Percentiles rank a stretch among this genome's conserved stretches.
Evolutionary conservation across 2,329 filamentous ascomycete species (phyloP).

Genomic region (Diaporthe ilicicola): DNA sequence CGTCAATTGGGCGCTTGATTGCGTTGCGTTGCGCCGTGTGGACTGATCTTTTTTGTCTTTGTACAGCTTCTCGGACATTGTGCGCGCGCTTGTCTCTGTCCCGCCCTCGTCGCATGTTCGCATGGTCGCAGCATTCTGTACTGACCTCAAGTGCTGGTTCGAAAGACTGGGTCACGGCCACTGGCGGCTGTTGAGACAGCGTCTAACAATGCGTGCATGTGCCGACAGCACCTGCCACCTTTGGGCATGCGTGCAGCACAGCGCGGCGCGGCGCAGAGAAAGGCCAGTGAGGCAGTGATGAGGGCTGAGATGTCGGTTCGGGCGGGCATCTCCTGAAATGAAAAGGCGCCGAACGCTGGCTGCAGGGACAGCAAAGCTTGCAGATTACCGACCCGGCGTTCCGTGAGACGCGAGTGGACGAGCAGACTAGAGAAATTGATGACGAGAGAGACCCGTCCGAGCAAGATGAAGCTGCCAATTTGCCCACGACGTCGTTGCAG

Average conservation of each 20-base stretch:
- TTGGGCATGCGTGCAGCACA: neutral
- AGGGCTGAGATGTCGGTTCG: neutral
- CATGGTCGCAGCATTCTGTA: conserved; percentile 23
- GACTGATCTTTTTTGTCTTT: neutral
- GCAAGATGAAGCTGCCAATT: conserved; percentile 3
- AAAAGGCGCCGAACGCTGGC: neutral
- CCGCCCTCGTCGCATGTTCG: too few species aligned
- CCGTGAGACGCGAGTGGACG: neutral
- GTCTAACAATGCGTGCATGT: conserved; percentile 18
- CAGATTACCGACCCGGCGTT: conserved; percentile 5
- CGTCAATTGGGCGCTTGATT: conserved; percentile 20
- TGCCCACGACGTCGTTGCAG: conserved; percentile 9
- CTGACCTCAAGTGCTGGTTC: neutral
- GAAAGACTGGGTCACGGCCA: conserved; percentile 7
- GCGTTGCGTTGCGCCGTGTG: conserved; percentile 5
- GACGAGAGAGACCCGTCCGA: neutral
- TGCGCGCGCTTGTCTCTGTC: neutral
- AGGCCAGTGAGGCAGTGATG: neutral
- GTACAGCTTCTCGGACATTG: neutral
- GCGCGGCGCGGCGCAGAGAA: neutral
- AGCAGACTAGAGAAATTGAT: neutral
- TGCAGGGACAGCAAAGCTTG: conserved; percentile 31
- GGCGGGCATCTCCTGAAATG: conserved; percentile 9
- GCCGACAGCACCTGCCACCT: neutral
- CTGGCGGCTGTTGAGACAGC: conserved; percentile 34